Evolutionary conservation across 805 yeast genomes (phyloP), one percentile per base, ranked within the genome.

Genomic region (Barnettozyma wickerhamii): DNA sequence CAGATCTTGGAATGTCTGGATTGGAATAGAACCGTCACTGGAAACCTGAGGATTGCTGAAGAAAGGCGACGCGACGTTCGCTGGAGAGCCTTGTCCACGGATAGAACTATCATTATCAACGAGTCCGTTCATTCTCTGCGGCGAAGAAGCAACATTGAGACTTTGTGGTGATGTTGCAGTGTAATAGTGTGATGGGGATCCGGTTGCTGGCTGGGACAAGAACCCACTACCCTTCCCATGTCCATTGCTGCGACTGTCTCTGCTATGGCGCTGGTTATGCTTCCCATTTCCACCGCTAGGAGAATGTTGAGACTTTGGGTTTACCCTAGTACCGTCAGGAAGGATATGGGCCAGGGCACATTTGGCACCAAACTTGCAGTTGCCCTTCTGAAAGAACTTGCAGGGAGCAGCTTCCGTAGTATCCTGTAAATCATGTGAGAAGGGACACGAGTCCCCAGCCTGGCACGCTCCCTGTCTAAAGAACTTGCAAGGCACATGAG

Each of bases 401-500:
- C 99, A 91, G 6, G 90, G 87, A 32, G 73, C 67, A 34, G 71
- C 63, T 36, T 74, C 80, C 27, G 67, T 55, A 3, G 68, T 66
- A 40, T 64, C 64, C 37, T 71, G 71, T 38, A 77, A 57, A 35
- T 83, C 72, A 60, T 91, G 99, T 26, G 93, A 81, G 59, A 91
- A 91, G 2, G 96, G 96, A 61, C 99, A 91, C 1, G 91, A 71
- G 38, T 68, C 71, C 10, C 98, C 98, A 1, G 98, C 98, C 62
- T 90, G 97, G 62, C 99, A 91, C 14, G 85, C 78, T 1, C 98
- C 97, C 60, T 90, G 96, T 43, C 77, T 72, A 62, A 72, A 91
- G 68, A 91, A 91, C 66, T 91, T 91, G 63, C 99, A 91, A 3
- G 99, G 99, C 23, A 91, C 98, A 62, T 91, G 99, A 35, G 95